Evolutionary conservation across 2,329 filamentous ascomycete genomes (phyloP).

Genomic region (Escovopsis sp.): DNA sequence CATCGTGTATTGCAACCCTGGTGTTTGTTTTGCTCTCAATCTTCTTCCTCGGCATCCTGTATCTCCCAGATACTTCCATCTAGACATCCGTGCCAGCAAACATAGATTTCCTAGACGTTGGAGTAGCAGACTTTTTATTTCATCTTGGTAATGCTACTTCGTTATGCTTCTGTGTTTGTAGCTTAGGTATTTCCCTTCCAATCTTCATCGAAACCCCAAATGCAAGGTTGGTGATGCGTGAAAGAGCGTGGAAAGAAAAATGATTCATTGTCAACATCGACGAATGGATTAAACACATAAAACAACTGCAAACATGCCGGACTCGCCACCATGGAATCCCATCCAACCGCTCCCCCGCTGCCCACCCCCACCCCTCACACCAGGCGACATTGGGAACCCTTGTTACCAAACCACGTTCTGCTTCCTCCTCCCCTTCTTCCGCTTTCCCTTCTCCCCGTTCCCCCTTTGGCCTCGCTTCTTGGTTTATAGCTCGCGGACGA

Average conservation of each 20-base stretch:
- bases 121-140: too few relatives aligned
- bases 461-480: neutral
- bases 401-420: neutral
- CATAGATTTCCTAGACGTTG: conserved; percentile 4
- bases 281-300: conserved; percentile 2
- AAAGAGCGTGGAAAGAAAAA: conserved; percentile 2
- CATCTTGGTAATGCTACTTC: too few relatives aligned
- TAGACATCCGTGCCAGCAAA: conserved; percentile 3
- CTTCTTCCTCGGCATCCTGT: too few relatives aligned
- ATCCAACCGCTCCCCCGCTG: neutral
- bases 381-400: neutral
- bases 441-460: neutral
- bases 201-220: too few relatives aligned
- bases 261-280: conserved; percentile 4
- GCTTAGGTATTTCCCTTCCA: too few relatives aligned
- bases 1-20: neutral
- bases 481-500: neutral
- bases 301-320: neutral
- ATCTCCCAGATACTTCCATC: too few relatives aligned
- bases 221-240: too few relatives aligned
- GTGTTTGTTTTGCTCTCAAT: neutral
- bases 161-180: too few relatives aligned
- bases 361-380: neutral
- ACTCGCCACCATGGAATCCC: neutral
- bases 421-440: neutral